Evolutionary conservation across 306 rosid species (phyloP), one percentile per base, ranked within the genome.

Genomic region (Lupinus albus): DNA sequence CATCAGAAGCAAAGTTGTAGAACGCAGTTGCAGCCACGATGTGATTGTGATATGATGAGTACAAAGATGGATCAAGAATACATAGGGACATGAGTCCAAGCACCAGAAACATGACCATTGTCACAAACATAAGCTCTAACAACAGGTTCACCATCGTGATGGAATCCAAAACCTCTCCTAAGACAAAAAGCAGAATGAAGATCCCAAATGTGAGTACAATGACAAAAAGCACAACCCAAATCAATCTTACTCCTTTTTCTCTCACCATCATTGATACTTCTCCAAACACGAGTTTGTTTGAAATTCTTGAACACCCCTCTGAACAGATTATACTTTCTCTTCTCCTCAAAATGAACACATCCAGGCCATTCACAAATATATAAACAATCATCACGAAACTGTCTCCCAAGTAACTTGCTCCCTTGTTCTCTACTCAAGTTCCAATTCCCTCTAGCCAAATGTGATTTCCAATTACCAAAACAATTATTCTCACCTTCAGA

Each of bases 61-160:
- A n/a, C n/a, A n/a, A n/a, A n/a, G n/a, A n/a, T n/a, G n/a, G n/a
- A n/a, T 25, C 69, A 89, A 61, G 91, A 66, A 70, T 78, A 88
- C 81, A 91, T 67, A 4, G 97, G 91, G 64, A 83, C 61, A 72
- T 91, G 79, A 1, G 97, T 91, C 97, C 97, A 91, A 7, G 97
- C 93, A 9, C 97, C 97, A 7, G 97, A 86, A 32, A 91, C 97
- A 61, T 91, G 97, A 0, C 97, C 97, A 67, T 86, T 88, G n/a
- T 88, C 88, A 50, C 97, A 91, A 52, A 91, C 95, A 76, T 71
- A 88, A 60, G 97, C 97, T 21, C 93, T 82, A 30, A 91, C 97
- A 57, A 91, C 89, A 1, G 97, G 97, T 7, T 91, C 97, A 0
- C 97, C 97, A 28, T 91, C 97, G 0, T 80, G 84, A 28, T 91